Conservation (phyloP, 441 rosid genomes). For the Jatropha podagrica region DNA sequence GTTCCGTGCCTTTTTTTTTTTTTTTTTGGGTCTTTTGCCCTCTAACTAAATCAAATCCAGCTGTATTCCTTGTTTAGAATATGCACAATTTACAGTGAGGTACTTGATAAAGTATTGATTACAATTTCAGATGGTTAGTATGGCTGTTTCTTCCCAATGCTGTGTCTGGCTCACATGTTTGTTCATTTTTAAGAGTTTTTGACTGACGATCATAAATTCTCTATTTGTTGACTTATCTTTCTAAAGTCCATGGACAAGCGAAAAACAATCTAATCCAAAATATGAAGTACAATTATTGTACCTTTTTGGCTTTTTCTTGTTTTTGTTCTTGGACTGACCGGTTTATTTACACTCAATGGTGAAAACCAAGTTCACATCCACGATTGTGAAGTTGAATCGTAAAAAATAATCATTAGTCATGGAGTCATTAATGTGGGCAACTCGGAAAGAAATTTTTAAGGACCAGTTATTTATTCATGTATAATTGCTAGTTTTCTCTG, state of each 20-base stretch:
- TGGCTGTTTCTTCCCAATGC: background rate
- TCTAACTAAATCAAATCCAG: background rate
- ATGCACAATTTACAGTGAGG: background rate
- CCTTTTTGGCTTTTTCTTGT: background rate
- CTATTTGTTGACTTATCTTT: background rate
- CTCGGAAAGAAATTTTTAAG: background rate
- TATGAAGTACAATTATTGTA: background rate
- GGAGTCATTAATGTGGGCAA: background rate
- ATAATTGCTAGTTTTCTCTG: constrained; percentile 2
- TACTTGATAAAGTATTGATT: background rate
- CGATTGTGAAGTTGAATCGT: background rate
- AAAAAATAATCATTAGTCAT: background rate
- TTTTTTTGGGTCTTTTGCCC: background rate
- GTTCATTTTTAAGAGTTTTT: background rate
- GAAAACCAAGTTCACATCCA: background rate
- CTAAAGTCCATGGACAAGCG: background rate
- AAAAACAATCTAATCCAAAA: background rate
- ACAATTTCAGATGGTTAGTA: background rate
- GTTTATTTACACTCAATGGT: background rate
- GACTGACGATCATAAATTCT: background rate
- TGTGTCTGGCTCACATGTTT: background rate
- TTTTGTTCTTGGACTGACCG: background rate
- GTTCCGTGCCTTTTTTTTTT: background rate
- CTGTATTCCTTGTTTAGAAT: background rate
- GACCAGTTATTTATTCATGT: background rate